phyloP scores from a whole-genome alignment of 768 basidiomycete genomes.

The Boletus bicolor region DNA sequence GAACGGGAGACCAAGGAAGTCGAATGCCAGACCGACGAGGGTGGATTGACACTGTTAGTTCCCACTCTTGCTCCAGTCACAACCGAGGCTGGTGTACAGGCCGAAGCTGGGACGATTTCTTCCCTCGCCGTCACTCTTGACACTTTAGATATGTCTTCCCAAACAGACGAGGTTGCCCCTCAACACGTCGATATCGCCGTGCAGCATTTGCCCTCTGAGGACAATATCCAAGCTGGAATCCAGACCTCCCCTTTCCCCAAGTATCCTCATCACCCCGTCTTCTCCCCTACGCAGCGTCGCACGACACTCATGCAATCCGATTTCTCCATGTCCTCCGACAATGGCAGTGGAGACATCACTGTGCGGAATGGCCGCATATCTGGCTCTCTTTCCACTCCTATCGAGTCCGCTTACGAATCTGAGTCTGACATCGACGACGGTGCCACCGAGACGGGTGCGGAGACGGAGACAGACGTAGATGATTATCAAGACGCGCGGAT shows the following conservation, averaged over 20 bases:
- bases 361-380: constrained; percentile 31
- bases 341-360: constrained; percentile 35
- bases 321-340: constrained; percentile 35
- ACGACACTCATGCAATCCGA: constrained; percentile 51
- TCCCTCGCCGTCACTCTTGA: constrained; percentile 17
- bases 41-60: constrained; percentile 27
- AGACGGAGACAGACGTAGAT: constrained; percentile 64
- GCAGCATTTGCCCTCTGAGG: constrained; percentile 41
- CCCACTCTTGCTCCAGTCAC: constrained; percentile 30
- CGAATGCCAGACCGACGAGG: constrained; percentile 63
- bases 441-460: constrained; percentile 61
- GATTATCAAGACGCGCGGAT: constrained; percentile 78
- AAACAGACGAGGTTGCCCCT: constrained; percentile 45
- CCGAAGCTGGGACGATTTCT: constrained; percentile 25
- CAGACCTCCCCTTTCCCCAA: constrained; percentile 37
- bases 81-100: constrained; percentile 42
- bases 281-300: constrained; percentile 32
- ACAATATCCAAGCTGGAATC: constrained; percentile 32
- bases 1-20: constrained; percentile 59
- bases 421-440: constrained; percentile 43
- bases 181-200: constrained; percentile 42
- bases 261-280: constrained; percentile 18
- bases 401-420: constrained; percentile 39
- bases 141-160: constrained; percentile 39
- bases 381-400: constrained; percentile 17